Evolutionary conservation across 2,329 filamentous ascomycete genomes (phyloP).

Genomic region (Rhytidhysteron rufulum): DNA sequence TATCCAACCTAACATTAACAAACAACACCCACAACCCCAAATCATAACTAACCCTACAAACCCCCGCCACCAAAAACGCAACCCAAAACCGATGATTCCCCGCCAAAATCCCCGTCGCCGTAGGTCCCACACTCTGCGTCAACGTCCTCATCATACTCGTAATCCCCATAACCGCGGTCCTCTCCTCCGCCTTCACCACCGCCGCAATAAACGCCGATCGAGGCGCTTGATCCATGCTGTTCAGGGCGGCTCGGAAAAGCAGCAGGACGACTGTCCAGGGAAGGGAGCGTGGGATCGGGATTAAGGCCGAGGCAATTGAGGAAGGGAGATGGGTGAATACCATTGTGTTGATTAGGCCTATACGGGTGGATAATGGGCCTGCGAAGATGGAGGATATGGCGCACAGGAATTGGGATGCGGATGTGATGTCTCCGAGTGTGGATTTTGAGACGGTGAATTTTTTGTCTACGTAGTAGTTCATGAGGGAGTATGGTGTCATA

Average conservation of each 20-base stretch:
- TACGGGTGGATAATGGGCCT: slow-evolving; percentile 53
- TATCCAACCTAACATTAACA: slow-evolving; percentile 31
- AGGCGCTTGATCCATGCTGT: slow-evolving; percentile 68
- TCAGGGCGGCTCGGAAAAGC: slow-evolving; percentile 58
- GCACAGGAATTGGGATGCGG: slow-evolving; percentile 45
- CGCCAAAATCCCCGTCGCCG: slow-evolving; percentile 33
- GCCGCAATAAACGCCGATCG: slow-evolving; percentile 64
- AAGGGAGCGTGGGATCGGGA: slow-evolving; percentile 53
- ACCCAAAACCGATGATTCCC: slow-evolving; percentile 33
- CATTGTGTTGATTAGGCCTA: slow-evolving; percentile 60
- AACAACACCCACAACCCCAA: slow-evolving; percentile 36
- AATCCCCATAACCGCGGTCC: slow-evolving; percentile 69
- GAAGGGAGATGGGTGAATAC: slow-evolving; percentile 54
- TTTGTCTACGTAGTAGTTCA: slow-evolving; percentile 34
- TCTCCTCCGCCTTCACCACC: slow-evolving; percentile 60
- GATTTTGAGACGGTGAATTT: slow-evolving; percentile 44
- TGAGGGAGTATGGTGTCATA: slow-evolving; percentile 43
- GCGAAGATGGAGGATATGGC: slow-evolving; percentile 55
- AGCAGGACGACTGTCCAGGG: slow-evolving; percentile 54
- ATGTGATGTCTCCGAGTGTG: slow-evolving; percentile 58
- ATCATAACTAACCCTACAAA: slow-evolving; percentile 34
- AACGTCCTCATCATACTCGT: slow-evolving; percentile 59
- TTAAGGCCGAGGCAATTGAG: slow-evolving; percentile 52
- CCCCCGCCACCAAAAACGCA: slow-evolving; percentile 34
- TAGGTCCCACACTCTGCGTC: slow-evolving; percentile 46